These are phyloP conservation scores for Psilocybe cubensis DNA, from an alignment of 768 basidiomycete genomes.

Conservation along the genomic window DNA sequence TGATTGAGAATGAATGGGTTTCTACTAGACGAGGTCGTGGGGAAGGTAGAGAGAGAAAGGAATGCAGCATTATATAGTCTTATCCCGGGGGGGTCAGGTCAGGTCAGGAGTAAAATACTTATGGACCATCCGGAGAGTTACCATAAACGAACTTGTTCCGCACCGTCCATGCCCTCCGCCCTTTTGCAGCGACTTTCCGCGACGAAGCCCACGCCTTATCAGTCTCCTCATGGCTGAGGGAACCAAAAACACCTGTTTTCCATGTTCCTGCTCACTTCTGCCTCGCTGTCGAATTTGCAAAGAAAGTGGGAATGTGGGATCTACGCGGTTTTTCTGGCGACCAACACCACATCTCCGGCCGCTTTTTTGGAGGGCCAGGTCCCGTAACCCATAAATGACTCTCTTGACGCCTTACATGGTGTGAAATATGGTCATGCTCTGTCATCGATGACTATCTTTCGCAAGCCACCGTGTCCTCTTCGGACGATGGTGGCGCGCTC, in stretches of 20 bases:
- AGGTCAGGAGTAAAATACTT: conserved; percentile 20
- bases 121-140: conserved; percentile 25
- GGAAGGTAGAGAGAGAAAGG: conserved; percentile 23
- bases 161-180: conserved; percentile 20
- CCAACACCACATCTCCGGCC: background rate
- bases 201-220: conserved; percentile 20
- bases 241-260: conserved; percentile 10
- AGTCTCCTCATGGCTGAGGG: conserved; percentile 13
- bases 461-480: conserved; percentile 16
- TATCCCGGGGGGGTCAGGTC: background rate
- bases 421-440: conserved; percentile 10
- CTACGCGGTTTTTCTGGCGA: background rate
- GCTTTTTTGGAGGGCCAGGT: background rate
- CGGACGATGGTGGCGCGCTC: conserved; percentile 18
- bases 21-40: conserved; percentile 27
- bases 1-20: conserved; percentile 12
- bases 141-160: conserved; percentile 26
- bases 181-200: conserved; percentile 20
- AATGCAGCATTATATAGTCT: conserved; percentile 27
- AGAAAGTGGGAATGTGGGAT: background rate
- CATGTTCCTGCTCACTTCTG: conserved; percentile 3
- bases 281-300: background rate
- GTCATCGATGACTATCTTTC: conserved; percentile 9
- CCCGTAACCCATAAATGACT: conserved; percentile 1
- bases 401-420: conserved; percentile 6